Conservation (phyloP, 352 stramenopile species). For the Pelagophyceae sp. region DNA sequence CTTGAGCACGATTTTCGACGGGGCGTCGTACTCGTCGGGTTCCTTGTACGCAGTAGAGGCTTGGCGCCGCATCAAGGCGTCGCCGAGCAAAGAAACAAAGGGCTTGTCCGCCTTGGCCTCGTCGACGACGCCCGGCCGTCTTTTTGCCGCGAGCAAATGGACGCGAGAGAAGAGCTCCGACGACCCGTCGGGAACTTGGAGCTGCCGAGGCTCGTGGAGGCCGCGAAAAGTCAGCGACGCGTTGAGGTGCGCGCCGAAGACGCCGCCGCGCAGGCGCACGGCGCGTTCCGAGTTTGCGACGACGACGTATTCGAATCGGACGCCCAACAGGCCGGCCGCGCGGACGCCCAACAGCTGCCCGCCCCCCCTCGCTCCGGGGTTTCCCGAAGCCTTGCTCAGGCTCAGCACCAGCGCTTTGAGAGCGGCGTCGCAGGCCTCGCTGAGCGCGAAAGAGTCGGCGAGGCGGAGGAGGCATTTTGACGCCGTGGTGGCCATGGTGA, state of each 20-base stretch:
- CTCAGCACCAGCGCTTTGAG: background rate
- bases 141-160: no score
- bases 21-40: background rate
- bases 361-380: no score
- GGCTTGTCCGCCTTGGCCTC: no score
- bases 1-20: background rate
- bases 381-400: no score
- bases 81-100: background rate
- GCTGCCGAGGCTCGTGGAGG: no score
- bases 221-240: no score
- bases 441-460: background rate
- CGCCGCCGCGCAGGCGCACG: background rate
- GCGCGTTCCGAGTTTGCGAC: background rate
- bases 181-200: no score
- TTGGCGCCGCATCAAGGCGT: background rate
- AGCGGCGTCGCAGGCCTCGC: background rate
- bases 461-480: background rate
- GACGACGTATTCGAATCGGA: background rate
- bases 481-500: background rate
- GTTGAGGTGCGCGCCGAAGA: slow-evolving; percentile 1
- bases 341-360: no score
- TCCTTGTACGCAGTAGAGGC: background rate
- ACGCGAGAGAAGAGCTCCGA: no score
- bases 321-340: background rate
- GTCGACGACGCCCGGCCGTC: no score